Base-by-base conservation (phyloP, 805 yeast species). In the Cyberlindnera maritima region DNA sequence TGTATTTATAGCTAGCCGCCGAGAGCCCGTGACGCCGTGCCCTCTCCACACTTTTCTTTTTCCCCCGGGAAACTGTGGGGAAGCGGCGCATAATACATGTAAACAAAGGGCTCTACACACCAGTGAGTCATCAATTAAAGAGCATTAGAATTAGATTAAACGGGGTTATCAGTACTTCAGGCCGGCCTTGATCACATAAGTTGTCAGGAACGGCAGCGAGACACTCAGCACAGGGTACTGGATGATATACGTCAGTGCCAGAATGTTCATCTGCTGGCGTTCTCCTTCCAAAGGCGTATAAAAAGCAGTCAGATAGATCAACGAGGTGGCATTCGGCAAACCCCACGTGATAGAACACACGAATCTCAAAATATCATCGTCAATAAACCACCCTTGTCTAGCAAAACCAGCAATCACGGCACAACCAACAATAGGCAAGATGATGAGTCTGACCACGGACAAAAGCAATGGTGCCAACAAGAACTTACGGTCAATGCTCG, bases 281-380 rank as follows among this genome's bases (percentile, higher is more conserved):
- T 48, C 46, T 8, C 50, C 51, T 21, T 54, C 61, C 34, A 58
- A 36, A 5, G 94, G 95, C 1, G 91, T 82, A 64, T 84, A 88
- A 60, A 88, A 82, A 4, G 96, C 94, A 1, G 97, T 90, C 47
- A 92, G 72, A 63, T 91, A 94, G 37, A 92, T 83, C 57, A 90
- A 75, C 0, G 94, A 79, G 0, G 98, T 94, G 42, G 97, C 96
- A 41, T 89, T 84, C 0, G 99, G 98, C 26, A 90, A 69, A 0
- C 90, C 90, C 67, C 86, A 86, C 36, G 81, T 80, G 34, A 91
- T 72, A 9, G 84, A 83, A 50, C 87, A 79, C 10, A 91, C 86
- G 58, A 94, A 88, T 23, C 85, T 70, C 11, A 90, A 69, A 66
- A 90, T 76, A 15, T 65, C 62, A 45, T 71, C 76, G 43, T 69